These are phyloP conservation scores for Pisolithus microcarpus DNA, from an alignment of 768 basidiomycete genomes.

Conservation along the genomic window DNA sequence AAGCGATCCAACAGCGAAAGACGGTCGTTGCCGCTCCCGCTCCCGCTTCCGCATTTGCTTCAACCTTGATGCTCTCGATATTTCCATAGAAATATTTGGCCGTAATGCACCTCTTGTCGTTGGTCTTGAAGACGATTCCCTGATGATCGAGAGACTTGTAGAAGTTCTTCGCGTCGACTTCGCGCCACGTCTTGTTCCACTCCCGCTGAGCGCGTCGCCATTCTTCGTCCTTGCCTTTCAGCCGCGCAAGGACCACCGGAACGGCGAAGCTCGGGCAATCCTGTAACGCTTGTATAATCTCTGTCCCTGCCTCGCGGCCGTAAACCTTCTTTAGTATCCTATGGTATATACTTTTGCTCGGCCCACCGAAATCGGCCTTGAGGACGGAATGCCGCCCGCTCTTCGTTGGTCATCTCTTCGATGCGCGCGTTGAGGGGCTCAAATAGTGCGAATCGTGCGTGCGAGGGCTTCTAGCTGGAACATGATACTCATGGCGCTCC, in stretches of 20 bases:
- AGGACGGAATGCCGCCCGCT: conserved; percentile 75
- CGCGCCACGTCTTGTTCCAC: conserved; percentile 95
- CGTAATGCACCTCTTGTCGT: conserved; percentile 91
- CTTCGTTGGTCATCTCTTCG: conserved; percentile 83
- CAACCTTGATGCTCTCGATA: conserved; percentile 61
- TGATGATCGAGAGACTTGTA: conserved; percentile 98
- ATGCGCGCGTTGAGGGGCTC: conserved; percentile 83
- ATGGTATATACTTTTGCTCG: conserved; percentile 82
- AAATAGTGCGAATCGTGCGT: conserved; percentile 83
- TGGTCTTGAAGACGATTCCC: conserved; percentile 88
- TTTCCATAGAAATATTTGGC: conserved; percentile 76
- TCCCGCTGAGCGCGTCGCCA: conserved; percentile 93
- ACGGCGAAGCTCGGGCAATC: conserved; percentile 87
- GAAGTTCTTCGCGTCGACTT: conserved; percentile 95
- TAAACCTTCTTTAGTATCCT: conserved; percentile 93
- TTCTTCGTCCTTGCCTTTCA: conserved; percentile 94
- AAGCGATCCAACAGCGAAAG: conserved; percentile 41
- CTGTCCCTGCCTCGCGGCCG: conserved; percentile 66
- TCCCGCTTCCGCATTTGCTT: conserved; percentile 41
- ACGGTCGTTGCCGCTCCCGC: conserved; percentile 23
- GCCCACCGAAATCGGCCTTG: conserved; percentile 83
- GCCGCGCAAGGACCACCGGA: conserved; percentile 80
- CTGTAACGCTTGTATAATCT: conserved; percentile 81
- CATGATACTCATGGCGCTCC: conserved; percentile 96
- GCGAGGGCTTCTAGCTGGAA: conserved; percentile 86